Conservation (phyloP, 2,329 filamentous ascomycete genomes). For the Pseudogymnoascus sp. region DNA sequence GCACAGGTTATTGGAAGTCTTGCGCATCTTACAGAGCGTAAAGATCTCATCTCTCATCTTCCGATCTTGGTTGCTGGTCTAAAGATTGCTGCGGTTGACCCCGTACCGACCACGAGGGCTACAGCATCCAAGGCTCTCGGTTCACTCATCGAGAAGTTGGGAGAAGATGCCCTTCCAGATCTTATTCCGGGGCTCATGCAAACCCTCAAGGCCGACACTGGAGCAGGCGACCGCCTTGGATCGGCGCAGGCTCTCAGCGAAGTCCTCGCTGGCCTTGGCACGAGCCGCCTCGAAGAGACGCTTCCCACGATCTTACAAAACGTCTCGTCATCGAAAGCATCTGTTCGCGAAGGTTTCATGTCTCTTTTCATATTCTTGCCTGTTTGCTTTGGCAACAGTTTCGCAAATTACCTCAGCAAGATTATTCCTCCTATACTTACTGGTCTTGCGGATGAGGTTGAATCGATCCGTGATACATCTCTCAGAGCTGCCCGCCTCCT, state of each 20-base stretch:
- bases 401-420: conserved; percentile 86
- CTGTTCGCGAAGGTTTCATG: conserved; percentile 97
- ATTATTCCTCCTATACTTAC: conserved; percentile 94
- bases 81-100: conserved; percentile 83
- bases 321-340: conserved; percentile 79
- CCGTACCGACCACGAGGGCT: conserved; percentile 90
- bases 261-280: conserved; percentile 90
- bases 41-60: conserved; percentile 83
- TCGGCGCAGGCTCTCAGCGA: conserved; percentile 95
- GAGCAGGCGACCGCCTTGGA: conserved; percentile 89
- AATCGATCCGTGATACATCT: conserved; percentile 95
- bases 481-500: conserved; percentile 85
- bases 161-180: conserved; percentile 92
- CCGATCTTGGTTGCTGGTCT: conserved; percentile 88
- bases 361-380: conserved; percentile 98
- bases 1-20: conserved; percentile 96
- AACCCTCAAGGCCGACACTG: conserved; percentile 93
- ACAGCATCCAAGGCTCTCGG: conserved; percentile 94
- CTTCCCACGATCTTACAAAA: conserved; percentile 95
- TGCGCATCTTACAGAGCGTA: conserved; percentile 92
- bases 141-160: conserved; percentile 94
- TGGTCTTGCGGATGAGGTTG: conserved; percentile 89
- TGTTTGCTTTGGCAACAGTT: conserved; percentile 97
- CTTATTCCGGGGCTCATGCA: conserved; percentile 97
- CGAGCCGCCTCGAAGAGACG: conserved; percentile 86